Base-by-base conservation (phyloP, 2,329 filamentous ascomycete genomes). In the Boeremia exigua region DNA sequence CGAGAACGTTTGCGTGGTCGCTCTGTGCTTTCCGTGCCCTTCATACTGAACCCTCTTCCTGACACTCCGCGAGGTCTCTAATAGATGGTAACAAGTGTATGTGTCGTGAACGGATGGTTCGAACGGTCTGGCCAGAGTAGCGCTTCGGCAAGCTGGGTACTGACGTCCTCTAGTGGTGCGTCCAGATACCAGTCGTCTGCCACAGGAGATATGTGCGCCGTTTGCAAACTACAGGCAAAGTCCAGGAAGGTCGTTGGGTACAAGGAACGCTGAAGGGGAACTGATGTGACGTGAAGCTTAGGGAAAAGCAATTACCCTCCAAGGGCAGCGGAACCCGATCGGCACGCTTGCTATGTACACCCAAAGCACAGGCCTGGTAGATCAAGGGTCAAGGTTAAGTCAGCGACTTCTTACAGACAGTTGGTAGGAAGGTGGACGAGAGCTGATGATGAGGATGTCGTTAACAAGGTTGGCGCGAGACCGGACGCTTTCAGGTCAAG, bases 1-100 rank as follows among this genome's bases (percentile, higher is more conserved):
- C 72, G 69, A 36, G 65, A 65, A 29, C 74, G 67, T 60, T 76
- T 75, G 42, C 66, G 69, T 14, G 67, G 44, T 19, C 30, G 47
- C 14, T 37, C 46, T 48, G 54, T 36, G 19, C 6, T 15, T 25
- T 33, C 48, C 8, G 33, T 72, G 28, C 59, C 66, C 48, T 62
- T 67, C 69, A 73, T 74, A 23, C 27, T 56, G 38, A 14, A 4
- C 3, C 32, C 14, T 27, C 7, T n/a, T 6, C n/a, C 10, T 10
- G 3, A 11, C 4, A 15, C 9, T 6, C 15, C 15, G n/a, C 14
- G 6, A 7, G 12, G 11, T 11, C 9, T n/a, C 23, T 29, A 4
- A 9, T 14, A 9, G 3, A 15, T 19, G 10, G 17, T 12, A 17
- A 33, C 4, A 32, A 14, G 12, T 1, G 32, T 45, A 19, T 10